A percentile compares a stretch with the other conserved stretches of the same genome.
phyloP scores from a whole-genome alignment of 441 rosid genomes.

The Populus hybrid region DNA sequence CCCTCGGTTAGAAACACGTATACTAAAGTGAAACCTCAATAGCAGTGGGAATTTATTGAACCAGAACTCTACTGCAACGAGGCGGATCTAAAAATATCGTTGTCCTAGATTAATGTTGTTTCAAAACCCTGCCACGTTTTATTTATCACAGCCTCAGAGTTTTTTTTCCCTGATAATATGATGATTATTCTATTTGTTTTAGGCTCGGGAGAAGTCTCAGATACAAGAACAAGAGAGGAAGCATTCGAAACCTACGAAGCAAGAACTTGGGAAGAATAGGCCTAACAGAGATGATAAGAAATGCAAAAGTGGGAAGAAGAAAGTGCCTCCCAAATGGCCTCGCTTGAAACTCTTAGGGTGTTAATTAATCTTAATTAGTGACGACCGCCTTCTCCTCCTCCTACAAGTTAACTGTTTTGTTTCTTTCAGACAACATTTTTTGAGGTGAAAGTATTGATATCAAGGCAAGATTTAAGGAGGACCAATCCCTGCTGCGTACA shows the following conservation, averaged over 20 bases:
- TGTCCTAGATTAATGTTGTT: not conserved
- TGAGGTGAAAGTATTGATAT: not conserved
- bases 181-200: not conserved
- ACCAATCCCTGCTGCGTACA: not conserved
- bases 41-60: not conserved
- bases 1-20: not conserved
- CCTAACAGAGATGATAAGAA: conserved; percentile 16
- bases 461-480: not conserved
- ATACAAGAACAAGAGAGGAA: conserved; percentile 22
- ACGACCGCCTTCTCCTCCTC: not conserved
- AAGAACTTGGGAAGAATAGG: conserved; percentile 23
- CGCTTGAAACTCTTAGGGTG: conserved; percentile 51
- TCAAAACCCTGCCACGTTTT: not conserved
- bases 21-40: not conserved
- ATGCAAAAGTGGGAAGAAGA: conserved; percentile 33
- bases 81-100: not conserved
- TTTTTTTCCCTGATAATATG: not conserved
- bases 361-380: conserved; percentile 6
- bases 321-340: conserved; percentile 39
- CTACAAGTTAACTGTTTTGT: not conserved
- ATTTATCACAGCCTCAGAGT: not conserved
- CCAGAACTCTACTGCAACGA: not conserved
- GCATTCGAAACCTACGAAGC: conserved; percentile 23
- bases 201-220: conserved; percentile 19
- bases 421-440: not conserved